Evolutionary conservation across 352 stramenopile species (phyloP), one percentile per base, ranked within the genome.

Genomic region (Thalassiosira mediterranea): DNA sequence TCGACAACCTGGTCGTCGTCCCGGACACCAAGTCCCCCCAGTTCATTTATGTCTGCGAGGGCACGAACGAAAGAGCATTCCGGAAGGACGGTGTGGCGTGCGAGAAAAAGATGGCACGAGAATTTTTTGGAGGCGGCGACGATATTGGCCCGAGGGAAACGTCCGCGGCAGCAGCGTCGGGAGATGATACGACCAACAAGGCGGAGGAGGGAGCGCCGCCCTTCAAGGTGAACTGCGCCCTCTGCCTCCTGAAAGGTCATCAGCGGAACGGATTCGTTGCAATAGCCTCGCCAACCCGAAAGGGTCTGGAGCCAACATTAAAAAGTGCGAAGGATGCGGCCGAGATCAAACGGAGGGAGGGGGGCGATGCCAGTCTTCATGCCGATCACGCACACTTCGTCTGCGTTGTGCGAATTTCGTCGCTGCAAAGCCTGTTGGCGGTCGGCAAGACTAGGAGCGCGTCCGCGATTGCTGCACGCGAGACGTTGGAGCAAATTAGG

Each of bases 191-290:
- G 8, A 64, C 34, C 37, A 29, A 15, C 5, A 7, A n/a, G 21
- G 47, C 17, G 25, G 17, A 8, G 42, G 38, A 34, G 4, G n/a
- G n/a, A n/a, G 19, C 17, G 17, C 44, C 19, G 17, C 40, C 60
- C 11, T 87, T 83, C 48, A 88, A 88, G 62, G 59, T 88, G 2
- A 72, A 25, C 49, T 88, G 80, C 57, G 80, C 76, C 19, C 15
- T 58, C 5, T 85, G 76, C 23, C 51, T 86, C 19, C 49, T 86
- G 17, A 71, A 23, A 11, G 17, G 5, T 19, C 34, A 76, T 40
- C 65, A 86, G 66, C 62, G 38, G 4, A 88, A 88, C 67, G 80
- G 80, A 51, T 88, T 88, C 58, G 64, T 75, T 19, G 60, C 61
- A 15, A 51, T 88, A 2, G 62, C 59, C 4, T 83, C 80, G 3